phyloP scores from a whole-genome alignment of 768 basidiomycete genomes.

The Rhodotorula diobovata region DNA sequence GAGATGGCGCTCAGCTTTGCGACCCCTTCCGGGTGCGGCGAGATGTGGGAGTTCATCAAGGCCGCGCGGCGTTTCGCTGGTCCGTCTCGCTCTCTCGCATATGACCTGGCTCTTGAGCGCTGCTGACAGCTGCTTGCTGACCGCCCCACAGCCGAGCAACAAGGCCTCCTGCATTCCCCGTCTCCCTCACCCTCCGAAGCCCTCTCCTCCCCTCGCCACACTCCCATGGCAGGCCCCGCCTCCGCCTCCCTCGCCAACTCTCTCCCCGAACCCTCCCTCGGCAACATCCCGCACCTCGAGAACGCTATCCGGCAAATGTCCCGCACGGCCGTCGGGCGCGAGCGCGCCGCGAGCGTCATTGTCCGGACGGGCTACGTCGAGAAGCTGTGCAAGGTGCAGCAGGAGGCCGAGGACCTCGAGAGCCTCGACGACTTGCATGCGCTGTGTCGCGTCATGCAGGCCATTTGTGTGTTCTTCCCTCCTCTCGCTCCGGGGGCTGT shows the following conservation, averaged over 20 bases:
- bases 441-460: slow-evolving; percentile 85
- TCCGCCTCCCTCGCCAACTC: slow-evolving; percentile 43
- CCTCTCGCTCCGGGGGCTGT: not conserved
- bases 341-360: slow-evolving; percentile 28
- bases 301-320: slow-evolving; percentile 68
- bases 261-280: slow-evolving; percentile 69
- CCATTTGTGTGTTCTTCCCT: slow-evolving; percentile 65
- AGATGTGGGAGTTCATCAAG: slow-evolving; percentile 92
- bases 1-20: slow-evolving; percentile 98
- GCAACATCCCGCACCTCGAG: slow-evolving; percentile 74
- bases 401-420: slow-evolving; percentile 88
- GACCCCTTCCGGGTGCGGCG: slow-evolving; percentile 86
- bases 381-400: slow-evolving; percentile 73
- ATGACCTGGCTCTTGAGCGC: not conserved
- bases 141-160: slow-evolving; percentile 18
- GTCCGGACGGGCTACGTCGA: slow-evolving; percentile 73
- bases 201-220: slow-evolving; percentile 20
- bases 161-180: slow-evolving; percentile 22
- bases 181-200: slow-evolving; percentile 21
- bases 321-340: slow-evolving; percentile 25
- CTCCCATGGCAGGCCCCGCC: not conserved
- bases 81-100: slow-evolving; percentile 14
- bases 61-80: slow-evolving; percentile 19
- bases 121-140: slow-evolving; percentile 1
- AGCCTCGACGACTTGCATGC: slow-evolving; percentile 83